Conservation (phyloP, 805 yeast species). For the Monosporozyma siamensis region DNA sequence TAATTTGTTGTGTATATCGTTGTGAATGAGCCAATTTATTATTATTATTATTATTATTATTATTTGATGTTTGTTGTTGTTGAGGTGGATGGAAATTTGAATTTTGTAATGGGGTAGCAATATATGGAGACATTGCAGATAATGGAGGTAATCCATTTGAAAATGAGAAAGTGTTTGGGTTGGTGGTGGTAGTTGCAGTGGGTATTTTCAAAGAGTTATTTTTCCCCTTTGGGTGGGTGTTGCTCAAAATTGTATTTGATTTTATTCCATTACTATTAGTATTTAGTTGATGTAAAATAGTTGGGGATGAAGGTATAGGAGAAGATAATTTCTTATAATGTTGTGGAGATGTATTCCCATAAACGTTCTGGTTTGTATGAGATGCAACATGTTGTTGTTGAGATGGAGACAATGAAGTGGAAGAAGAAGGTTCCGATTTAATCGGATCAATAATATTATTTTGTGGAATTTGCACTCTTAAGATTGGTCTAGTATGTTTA, state of each 20-base stretch:
- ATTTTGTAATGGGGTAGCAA: constrained; percentile 29
- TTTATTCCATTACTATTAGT: no score
- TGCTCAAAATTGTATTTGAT: background rate
- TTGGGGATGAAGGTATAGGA: no score
- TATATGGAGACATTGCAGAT: constrained; percentile 26
- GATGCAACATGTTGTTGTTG: no score
- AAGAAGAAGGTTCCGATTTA: constrained; percentile 22
- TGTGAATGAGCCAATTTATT: constrained; percentile 7
- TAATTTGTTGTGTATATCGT: constrained; percentile 5
- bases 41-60: constrained; percentile 7
- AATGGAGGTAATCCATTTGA: constrained; percentile 22
- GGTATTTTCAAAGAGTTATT: background rate
- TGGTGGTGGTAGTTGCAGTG: background rate
- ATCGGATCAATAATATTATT: constrained; percentile 29
- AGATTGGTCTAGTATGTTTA: constrained; percentile 38
- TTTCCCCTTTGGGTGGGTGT: background rate
- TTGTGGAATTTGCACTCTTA: constrained; percentile 57
- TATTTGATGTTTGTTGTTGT: no score
- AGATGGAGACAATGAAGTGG: no score
- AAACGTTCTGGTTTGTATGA: constrained; percentile 30
- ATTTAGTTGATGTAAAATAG: no score
- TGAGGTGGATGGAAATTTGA: constrained; percentile 11
- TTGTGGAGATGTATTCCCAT: constrained; percentile 6
- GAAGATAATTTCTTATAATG: constrained; percentile 18
- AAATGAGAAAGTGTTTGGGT: constrained; percentile 4